Evolutionary conservation across 2,329 filamentous ascomycete species (phyloP).

Genomic region (Colletotrichum trifolii): DNA sequence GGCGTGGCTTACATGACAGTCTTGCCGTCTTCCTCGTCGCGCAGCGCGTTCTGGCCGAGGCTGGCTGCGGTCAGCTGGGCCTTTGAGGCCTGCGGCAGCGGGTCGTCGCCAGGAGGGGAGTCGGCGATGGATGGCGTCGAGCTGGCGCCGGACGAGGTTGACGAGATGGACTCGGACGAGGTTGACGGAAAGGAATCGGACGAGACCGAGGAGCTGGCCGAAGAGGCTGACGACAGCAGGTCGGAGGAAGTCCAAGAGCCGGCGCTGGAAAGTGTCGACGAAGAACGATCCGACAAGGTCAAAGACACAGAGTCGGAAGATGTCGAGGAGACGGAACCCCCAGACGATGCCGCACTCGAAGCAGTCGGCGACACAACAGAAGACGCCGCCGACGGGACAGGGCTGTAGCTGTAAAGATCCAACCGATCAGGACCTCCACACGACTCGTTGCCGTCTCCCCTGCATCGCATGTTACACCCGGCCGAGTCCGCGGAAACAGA

Average conservation of each 20-base stretch:
- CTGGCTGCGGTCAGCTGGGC: not conserved
- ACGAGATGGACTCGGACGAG: not conserved
- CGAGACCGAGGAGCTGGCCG: too few species aligned
- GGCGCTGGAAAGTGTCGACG: too few species aligned
- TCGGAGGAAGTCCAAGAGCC: not conserved
- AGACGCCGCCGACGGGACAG: not conserved
- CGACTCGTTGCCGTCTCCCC: conserved; percentile 52
- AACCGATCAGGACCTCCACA: conserved; percentile 53
- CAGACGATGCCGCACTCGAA: not conserved
- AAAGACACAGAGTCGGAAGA: too few species aligned
- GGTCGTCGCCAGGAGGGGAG: not conserved
- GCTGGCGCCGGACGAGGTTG: not conserved
- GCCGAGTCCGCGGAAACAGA: conserved; percentile 42
- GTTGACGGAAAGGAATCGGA: not conserved
- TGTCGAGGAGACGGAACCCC: too few species aligned
- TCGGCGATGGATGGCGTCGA: not conserved
- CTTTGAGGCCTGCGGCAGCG: not conserved
- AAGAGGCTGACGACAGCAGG: not conserved
- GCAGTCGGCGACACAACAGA: not conserved
- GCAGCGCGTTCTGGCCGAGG: not conserved
- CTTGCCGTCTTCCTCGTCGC: conserved; percentile 6
- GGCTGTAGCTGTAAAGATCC: conserved; percentile 50
- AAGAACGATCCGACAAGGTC: too few species aligned
- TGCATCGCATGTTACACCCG: conserved; percentile 55
- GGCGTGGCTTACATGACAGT: not conserved